These are phyloP conservation scores for Aspergillus ustus DNA, from an alignment of 2,329 filamentous ascomycete species.

Conservation along the genomic window DNA sequence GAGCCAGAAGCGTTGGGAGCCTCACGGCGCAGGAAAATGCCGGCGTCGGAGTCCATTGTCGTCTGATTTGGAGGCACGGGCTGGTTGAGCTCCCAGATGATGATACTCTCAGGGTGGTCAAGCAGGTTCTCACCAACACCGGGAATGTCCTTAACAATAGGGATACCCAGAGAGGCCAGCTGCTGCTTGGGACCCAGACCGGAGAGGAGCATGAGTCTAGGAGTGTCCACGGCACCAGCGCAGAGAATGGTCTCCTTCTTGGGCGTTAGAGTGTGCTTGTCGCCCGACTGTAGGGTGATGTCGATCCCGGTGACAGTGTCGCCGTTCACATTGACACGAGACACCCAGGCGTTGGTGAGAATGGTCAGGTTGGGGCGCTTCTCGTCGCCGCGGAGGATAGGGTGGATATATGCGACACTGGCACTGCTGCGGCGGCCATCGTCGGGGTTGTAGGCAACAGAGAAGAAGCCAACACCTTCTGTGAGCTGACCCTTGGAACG, in stretches of 20 bases:
- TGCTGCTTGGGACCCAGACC: slow-evolving; percentile 58
- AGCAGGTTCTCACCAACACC: slow-evolving; percentile 68
- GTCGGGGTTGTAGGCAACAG: slow-evolving; percentile 88
- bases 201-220: slow-evolving; percentile 65
- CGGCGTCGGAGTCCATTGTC: slow-evolving; percentile 89
- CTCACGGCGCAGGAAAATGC: slow-evolving; percentile 84
- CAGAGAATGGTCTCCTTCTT: slow-evolving; percentile 78
- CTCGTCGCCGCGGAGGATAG: slow-evolving; percentile 82
- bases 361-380: slow-evolving; percentile 82
- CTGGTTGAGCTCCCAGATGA: slow-evolving; percentile 78
- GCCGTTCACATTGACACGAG: slow-evolving; percentile 73
- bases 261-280: slow-evolving; percentile 60
- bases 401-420: slow-evolving; percentile 90
- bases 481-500: slow-evolving; percentile 71
- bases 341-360: slow-evolving; percentile 86
- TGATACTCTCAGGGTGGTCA: slow-evolving; percentile 69
- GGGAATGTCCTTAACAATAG: slow-evolving; percentile 63
- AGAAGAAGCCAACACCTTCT: slow-evolving; percentile 86
- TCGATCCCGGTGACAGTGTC: slow-evolving; percentile 75
- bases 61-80: slow-evolving; percentile 79
- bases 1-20: slow-evolving; percentile 67
- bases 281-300: slow-evolving; percentile 66
- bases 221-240: slow-evolving; percentile 81
- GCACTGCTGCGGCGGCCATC: slow-evolving; percentile 82
- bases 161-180: slow-evolving; percentile 57